These are phyloP conservation scores for Peribolospora kevripleyi DNA, from an alignment of 768 basidiomycete species.

Conservation along the genomic window DNA sequence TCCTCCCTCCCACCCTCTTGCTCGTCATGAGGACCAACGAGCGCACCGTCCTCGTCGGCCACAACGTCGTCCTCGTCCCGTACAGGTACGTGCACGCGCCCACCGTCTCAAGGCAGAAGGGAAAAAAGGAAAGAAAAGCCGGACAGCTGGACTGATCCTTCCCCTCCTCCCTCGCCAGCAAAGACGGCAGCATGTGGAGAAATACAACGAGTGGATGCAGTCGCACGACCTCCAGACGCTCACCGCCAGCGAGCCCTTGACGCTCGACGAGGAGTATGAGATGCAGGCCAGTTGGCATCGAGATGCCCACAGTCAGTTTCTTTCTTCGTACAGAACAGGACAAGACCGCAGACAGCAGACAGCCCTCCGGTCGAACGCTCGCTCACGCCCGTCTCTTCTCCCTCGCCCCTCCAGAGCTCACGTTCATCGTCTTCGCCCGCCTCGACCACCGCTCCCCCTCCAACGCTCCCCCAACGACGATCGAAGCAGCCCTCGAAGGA, in stretches of 20 bases:
- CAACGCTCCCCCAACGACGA: not conserved
- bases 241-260: slow-evolving; percentile 66
- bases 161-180: not conserved
- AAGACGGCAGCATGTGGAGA: slow-evolving; percentile 36
- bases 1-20: too few relatives aligned
- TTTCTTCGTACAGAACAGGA: not conserved
- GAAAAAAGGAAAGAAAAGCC: not conserved
- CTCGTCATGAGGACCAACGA: slow-evolving; percentile 24
- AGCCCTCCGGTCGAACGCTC: not conserved
- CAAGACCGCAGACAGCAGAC: not conserved
- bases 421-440: slow-evolving; percentile 60
- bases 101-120: not conserved
- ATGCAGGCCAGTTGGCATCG: slow-evolving; percentile 82
- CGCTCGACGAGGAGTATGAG: slow-evolving; percentile 53
- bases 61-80: slow-evolving; percentile 50
- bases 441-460: slow-evolving; percentile 8
- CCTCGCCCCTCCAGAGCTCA: slow-evolving; percentile 33
- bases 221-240: slow-evolving; percentile 41
- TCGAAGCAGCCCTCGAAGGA: slow-evolving; percentile 16
- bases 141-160: not conserved
- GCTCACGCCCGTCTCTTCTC: not conserved
- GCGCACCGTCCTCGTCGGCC: slow-evolving; percentile 38
- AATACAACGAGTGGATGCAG: slow-evolving; percentile 75
- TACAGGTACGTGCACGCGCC: slow-evolving; percentile 29
- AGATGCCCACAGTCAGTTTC: slow-evolving; percentile 49